These are phyloP conservation scores for Limonium bicolor DNA, from an alignment of 148 eudicot species.

Conservation along the genomic window DNA sequence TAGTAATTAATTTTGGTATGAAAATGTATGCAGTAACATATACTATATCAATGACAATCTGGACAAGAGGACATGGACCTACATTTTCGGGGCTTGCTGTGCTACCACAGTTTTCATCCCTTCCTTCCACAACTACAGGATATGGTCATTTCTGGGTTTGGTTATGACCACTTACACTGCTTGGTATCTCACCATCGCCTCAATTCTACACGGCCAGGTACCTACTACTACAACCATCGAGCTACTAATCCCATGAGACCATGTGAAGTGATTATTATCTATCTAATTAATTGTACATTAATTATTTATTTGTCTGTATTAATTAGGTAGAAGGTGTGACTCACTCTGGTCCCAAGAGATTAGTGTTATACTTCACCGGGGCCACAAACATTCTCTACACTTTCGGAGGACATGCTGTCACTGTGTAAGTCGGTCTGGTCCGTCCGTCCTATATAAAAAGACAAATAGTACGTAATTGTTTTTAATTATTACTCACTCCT, in stretches of 20 bases:
- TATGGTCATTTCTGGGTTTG: conserved; percentile 7
- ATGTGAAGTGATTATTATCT: background rate
- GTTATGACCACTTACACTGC: conserved; percentile 10
- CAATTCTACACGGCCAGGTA: conserved; percentile 10
- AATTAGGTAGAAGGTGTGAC: conserved; percentile 9
- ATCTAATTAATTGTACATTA: background rate
- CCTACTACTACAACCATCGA: background rate
- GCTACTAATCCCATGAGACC: background rate
- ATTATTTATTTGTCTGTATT: background rate
- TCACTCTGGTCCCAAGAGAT: conserved; percentile 6
- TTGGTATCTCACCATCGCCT: conserved; percentile 10
- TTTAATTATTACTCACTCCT: no score
- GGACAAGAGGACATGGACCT: conserved; percentile 13
- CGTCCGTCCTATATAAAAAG: no score
- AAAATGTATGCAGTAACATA: conserved; percentile 3
- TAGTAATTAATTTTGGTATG: background rate
- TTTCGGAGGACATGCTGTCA: conserved; percentile 10
- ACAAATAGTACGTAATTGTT: no score
- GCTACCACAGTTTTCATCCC: conserved; percentile 8
- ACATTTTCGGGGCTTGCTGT: conserved; percentile 8
- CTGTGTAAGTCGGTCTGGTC: conserved; percentile 8
- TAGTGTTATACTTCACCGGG: conserved; percentile 10
- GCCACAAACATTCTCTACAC: conserved; percentile 9
- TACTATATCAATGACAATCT: conserved; percentile 8
- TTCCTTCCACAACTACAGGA: conserved; percentile 8